A percentile compares a stretch with the other conserved stretches of the same genome.
These are phyloP conservation scores for Withania somnifera DNA, from an alignment of 305 asterid genomes.

Conservation along the genomic window DNA sequence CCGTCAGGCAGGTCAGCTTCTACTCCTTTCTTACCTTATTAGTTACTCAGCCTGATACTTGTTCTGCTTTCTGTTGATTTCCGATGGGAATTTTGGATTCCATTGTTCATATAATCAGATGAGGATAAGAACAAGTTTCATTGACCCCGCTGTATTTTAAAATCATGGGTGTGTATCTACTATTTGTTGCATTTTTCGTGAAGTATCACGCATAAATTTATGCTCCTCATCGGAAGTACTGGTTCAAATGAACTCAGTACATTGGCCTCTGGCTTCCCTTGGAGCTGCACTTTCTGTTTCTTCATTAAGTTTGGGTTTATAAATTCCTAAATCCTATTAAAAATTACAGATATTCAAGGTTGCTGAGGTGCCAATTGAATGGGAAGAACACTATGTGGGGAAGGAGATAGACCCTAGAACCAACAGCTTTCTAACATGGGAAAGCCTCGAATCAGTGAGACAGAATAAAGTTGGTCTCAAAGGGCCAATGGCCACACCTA, in stretches of 20 bases:
- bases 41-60: neutral
- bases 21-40: neutral
- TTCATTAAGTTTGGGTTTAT: neutral
- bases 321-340: neutral
- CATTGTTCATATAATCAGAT: neutral
- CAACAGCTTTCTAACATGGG: slow-evolving; percentile 97
- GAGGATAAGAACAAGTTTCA: neutral
- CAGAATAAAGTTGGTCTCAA: slow-evolving; percentile 79
- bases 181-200: neutral
- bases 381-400: slow-evolving; percentile 98
- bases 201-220: neutral
- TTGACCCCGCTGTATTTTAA: neutral
- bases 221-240: neutral
- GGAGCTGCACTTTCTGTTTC: neutral
- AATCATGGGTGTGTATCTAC: neutral
- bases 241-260: neutral
- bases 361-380: slow-evolving; percentile 87
- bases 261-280: neutral
- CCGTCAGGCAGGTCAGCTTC: slow-evolving; percentile 60
- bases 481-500: slow-evolving; percentile 99
- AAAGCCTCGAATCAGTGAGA: slow-evolving; percentile 91
- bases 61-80: neutral
- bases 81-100: neutral
- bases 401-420: slow-evolving; percentile 86
- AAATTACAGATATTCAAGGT: slow-evolving; percentile 53